These are phyloP conservation scores for Didymella keratinophila DNA, from an alignment of 2,329 filamentous ascomycete genomes.

Conservation along the genomic window DNA sequence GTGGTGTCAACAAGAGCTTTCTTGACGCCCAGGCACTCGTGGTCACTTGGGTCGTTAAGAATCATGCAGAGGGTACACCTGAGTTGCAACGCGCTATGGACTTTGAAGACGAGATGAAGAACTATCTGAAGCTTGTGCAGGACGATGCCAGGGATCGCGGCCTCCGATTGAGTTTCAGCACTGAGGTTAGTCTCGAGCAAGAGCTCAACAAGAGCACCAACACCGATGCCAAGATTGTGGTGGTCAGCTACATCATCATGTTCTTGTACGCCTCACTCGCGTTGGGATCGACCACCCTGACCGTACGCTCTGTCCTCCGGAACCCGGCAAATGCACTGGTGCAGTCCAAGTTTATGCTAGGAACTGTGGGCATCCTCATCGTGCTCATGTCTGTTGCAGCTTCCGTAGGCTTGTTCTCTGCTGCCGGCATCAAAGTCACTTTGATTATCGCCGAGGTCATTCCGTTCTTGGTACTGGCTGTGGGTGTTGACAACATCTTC, in stretches of 20 bases:
- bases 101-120: constrained; percentile 83
- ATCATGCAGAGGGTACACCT: constrained; percentile 76
- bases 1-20: constrained; percentile 74
- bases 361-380: constrained; percentile 92
- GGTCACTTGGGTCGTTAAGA: constrained; percentile 94
- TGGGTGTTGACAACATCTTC: constrained; percentile 99
- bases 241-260: constrained; percentile 98
- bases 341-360: constrained; percentile 95
- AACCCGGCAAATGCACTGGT: constrained; percentile 88
- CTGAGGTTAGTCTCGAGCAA: constrained; percentile 92
- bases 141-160: constrained; percentile 79
- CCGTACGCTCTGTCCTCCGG: constrained; percentile 75
- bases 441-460: constrained; percentile 99
- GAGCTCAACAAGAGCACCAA: constrained; percentile 98
- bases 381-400: constrained; percentile 97
- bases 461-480: constrained; percentile 93
- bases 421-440: constrained; percentile 89
- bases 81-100: constrained; percentile 80
- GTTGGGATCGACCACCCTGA: constrained; percentile 85
- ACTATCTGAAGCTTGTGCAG: constrained; percentile 78
- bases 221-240: constrained; percentile 95
- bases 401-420: constrained; percentile 94
- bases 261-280: constrained; percentile 96
- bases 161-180: constrained; percentile 89
- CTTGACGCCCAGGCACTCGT: constrained; percentile 81